phyloP scores from a whole-genome alignment of 805 yeast genomes.

The Hagleromyces aurorensis region DNA sequence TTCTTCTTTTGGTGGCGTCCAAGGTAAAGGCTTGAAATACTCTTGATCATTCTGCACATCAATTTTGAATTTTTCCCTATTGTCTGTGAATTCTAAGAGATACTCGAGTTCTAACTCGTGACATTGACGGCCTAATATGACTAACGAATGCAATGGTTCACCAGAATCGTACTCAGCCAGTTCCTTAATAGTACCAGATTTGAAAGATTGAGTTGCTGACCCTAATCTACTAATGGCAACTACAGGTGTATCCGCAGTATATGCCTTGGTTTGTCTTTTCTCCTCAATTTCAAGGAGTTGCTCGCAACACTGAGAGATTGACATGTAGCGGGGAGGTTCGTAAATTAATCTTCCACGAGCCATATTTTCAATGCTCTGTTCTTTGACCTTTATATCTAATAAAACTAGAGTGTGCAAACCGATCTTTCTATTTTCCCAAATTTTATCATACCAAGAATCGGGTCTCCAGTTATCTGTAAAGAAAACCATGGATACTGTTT shows the following conservation, averaged over 20 bases:
- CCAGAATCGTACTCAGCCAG: slow-evolving; percentile 83
- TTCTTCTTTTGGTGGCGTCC: slow-evolving; percentile 43
- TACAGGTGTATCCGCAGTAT: slow-evolving; percentile 83
- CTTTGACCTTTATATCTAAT: slow-evolving; percentile 92
- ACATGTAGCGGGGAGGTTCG: slow-evolving; percentile 97
- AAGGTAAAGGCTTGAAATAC: slow-evolving; percentile 64
- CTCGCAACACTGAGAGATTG: slow-evolving; percentile 77
- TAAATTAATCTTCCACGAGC: slow-evolving; percentile 86
- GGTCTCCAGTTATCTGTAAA: slow-evolving; percentile 96
- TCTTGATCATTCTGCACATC: slow-evolving; percentile 51
- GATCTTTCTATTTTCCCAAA: slow-evolving; percentile 79
- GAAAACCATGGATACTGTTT: slow-evolving; percentile 92
- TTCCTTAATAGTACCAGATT: slow-evolving; percentile 76
- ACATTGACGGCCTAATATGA: slow-evolving; percentile 85
- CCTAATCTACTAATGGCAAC: slow-evolving; percentile 91
- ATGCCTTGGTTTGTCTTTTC: slow-evolving; percentile 63
- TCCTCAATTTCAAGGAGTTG: slow-evolving; percentile 88
- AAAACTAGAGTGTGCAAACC: slow-evolving; percentile 88
- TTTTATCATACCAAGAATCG: slow-evolving; percentile 84
- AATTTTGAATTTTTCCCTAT: slow-evolving; percentile 41
- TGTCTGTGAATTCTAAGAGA: slow-evolving; percentile 64
- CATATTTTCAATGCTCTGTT: slow-evolving; percentile 89
- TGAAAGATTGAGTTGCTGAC: slow-evolving; percentile 71
- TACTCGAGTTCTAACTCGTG: slow-evolving; percentile 90
- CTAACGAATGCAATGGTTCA: slow-evolving; percentile 86